These are phyloP conservation scores for Phytophthora multivora DNA, from an alignment of 352 stramenopile species.

Conservation along the genomic window DNA sequence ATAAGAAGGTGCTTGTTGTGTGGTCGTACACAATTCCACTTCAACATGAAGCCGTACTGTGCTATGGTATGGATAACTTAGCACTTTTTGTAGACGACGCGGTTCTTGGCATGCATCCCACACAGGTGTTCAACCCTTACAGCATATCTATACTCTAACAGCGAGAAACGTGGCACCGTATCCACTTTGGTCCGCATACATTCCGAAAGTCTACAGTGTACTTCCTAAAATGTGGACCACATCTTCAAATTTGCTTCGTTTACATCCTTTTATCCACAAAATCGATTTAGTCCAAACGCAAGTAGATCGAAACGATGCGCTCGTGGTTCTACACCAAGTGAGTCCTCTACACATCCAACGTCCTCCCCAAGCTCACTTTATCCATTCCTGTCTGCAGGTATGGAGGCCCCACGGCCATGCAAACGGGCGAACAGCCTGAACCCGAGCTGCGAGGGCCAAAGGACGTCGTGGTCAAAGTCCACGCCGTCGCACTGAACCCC, in stretches of 20 bases:
- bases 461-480: slow-evolving; percentile 71
- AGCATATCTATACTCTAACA: too few relatives aligned
- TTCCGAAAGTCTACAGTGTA: background rate
- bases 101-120: too few relatives aligned
- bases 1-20: background rate
- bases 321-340: slow-evolving; percentile 83
- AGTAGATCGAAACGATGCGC: slow-evolving; percentile 49
- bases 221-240: background rate
- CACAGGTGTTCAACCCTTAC: too few relatives aligned
- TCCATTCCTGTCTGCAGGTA: slow-evolving; percentile 36
- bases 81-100: too few relatives aligned
- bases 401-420: slow-evolving; percentile 61
- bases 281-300: too few relatives aligned
- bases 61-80: too few relatives aligned
- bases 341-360: background rate
- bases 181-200: too few relatives aligned
- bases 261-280: background rate
- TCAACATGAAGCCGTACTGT: too few relatives aligned
- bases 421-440: slow-evolving; percentile 60
- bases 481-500: slow-evolving; percentile 66
- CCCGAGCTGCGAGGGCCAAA: slow-evolving; percentile 50
- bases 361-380: slow-evolving; percentile 1
- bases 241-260: background rate
- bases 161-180: too few relatives aligned
- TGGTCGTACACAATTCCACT: background rate